Conservation (phyloP, 768 basidiomycete species). For the Podaxis sp. region DNA sequence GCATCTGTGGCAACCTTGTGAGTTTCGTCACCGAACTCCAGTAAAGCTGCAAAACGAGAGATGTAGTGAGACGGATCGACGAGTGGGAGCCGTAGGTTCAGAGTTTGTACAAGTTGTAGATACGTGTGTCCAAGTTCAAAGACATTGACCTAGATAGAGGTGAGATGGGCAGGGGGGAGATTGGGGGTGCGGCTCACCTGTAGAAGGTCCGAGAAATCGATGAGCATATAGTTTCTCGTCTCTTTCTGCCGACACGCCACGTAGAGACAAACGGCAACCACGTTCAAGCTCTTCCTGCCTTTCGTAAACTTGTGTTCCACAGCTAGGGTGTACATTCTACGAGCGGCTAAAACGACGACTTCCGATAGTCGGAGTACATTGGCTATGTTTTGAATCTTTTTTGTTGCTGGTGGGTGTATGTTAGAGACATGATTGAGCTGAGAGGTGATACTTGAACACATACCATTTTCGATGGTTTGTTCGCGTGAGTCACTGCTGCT, state of each 20-base stretch:
- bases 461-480: conserved; percentile 89
- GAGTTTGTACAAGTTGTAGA: conserved; percentile 86
- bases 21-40: conserved; percentile 96
- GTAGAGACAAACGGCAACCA: conserved; percentile 95
- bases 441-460: conserved; percentile 21
- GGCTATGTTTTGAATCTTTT: conserved; percentile 82
- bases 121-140: conserved; percentile 97
- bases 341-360: conserved; percentile 76
- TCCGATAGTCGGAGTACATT: conserved; percentile 78
- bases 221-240: conserved; percentile 93
- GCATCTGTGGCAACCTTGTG: conserved; percentile 92
- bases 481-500: conserved; percentile 82
- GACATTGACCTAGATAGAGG: conserved; percentile 77
- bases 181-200: conserved; percentile 49
- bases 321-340: conserved; percentile 88
- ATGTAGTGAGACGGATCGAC: conserved; percentile 98
- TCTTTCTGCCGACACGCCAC: conserved; percentile 91
- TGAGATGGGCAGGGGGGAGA: neutral
- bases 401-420: conserved; percentile 53
- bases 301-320: conserved; percentile 94
- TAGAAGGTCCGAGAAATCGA: conserved; percentile 96
- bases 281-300: conserved; percentile 88
- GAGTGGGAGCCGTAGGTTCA: conserved; percentile 82
- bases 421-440: neutral
- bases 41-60: conserved; percentile 88